phyloP scores from a whole-genome alignment of 345 rosid species.

The Balakata baccata region DNA sequence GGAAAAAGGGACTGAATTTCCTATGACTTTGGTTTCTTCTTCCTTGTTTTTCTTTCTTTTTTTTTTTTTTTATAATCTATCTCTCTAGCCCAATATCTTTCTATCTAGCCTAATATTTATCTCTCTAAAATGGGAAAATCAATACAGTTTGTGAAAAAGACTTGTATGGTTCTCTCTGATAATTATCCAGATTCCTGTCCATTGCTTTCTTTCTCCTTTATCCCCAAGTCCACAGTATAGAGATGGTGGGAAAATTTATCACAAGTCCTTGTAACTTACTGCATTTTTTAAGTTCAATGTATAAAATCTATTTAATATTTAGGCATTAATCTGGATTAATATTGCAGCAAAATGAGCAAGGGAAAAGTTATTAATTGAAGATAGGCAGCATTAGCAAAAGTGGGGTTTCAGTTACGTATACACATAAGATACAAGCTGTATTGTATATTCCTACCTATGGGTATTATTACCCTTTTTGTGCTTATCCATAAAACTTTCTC shows the following conservation, averaged over 20 bases:
- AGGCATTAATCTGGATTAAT: too few relatives aligned
- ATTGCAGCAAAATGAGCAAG: too few relatives aligned
- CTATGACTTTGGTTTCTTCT: slow-evolving; percentile 8
- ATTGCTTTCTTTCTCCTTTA: slow-evolving; percentile 1
- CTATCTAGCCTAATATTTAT: not conserved
- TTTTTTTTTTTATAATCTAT: not conserved
- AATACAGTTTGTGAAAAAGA: slow-evolving; percentile 17
- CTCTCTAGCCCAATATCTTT: not conserved
- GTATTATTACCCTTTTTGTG: not conserved
- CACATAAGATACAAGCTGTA: not conserved
- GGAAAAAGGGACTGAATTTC: slow-evolving; percentile 16
- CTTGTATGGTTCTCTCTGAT: slow-evolving; percentile 25
- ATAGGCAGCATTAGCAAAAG: too few relatives aligned
- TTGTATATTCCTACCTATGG: not conserved
- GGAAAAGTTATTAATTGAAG: too few relatives aligned
- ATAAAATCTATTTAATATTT: too few relatives aligned
- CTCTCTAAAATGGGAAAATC: slow-evolving; percentile 1
- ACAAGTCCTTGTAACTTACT: not conserved
- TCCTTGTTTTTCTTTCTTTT: not conserved
- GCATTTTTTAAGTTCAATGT: too few relatives aligned
- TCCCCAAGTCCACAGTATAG: not conserved
- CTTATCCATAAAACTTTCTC: slow-evolving; percentile 2
- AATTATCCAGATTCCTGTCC: slow-evolving; percentile 25
- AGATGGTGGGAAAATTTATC: not conserved
- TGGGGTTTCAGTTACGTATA: too few relatives aligned